Base-by-base conservation (phyloP, 2,329 filamentous ascomycete species). In the Ilyonectria sp. region DNA sequence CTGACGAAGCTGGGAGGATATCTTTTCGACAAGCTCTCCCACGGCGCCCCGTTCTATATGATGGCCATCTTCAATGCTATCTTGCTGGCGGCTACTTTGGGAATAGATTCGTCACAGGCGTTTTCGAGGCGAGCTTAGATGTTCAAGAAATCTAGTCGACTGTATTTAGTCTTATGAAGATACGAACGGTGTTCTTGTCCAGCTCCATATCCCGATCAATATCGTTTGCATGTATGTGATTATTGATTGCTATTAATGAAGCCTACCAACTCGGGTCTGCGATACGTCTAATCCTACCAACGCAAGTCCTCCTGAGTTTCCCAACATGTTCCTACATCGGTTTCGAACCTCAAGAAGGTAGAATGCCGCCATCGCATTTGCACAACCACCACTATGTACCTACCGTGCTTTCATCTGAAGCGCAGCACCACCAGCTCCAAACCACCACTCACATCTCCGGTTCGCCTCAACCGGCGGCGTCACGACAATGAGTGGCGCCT, bases 1-100 rank as follows among this genome's bases (percentile, higher is more conserved):
- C 86, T 99, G 17, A 98, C 96, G 0, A 99, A 99, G 82, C 80
- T 96, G 4, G 96, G 96, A 13, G 96, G 96, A 0, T 89, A 90
- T 43, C 81, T 98, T 54, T 99, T 98, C 76, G 96, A 99, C 79
- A 86, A 81, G 21, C 83, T 91, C 60, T 91, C 91, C 1, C 86
- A 87, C 2, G 93, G 93, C 0, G 93, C 93, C 11, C 96, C 96
- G 1, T 98, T 99, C 79, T 97, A 94, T 78, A 92, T 98, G 86
- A 95, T 99, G 91, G 94, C 95, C 0, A 84, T 84, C 0, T 98
- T 98, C 79, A 98, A 98, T 78, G 93, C 82, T 0, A 70, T 94
- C 1, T 80, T 98, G 61, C 82, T 97, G 13, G 77, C 90, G 7
- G 86, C 84, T 17, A 87, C 84, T 65, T 67, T 90, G 60, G 79